A percentile compares a stretch with the other conserved stretches of the same genome.
Evolutionary conservation across 2,329 filamentous ascomycete genomes (phyloP).

Genomic region (Cladophialophora bantiana): DNA sequence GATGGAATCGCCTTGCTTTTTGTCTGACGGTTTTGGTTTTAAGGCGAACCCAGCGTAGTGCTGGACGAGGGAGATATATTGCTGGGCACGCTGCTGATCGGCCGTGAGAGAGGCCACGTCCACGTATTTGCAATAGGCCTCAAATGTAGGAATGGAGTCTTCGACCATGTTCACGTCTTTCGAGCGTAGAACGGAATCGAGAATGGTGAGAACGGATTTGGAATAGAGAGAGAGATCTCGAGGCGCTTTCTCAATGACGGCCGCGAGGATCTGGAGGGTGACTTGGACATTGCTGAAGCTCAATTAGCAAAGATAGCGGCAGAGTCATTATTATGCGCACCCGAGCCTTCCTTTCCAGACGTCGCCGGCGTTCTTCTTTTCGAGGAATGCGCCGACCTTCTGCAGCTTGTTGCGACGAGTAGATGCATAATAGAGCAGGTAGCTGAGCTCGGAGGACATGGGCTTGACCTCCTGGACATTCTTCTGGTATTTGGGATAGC

Average conservation of each 20-base stretch:
- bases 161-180: slow-evolving; percentile 92
- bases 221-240: slow-evolving; percentile 91
- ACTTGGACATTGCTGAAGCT: slow-evolving; percentile 82
- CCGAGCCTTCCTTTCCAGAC: slow-evolving; percentile 88
- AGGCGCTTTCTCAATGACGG: slow-evolving; percentile 90
- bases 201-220: slow-evolving; percentile 80
- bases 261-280: slow-evolving; percentile 88
- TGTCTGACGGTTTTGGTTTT: slow-evolving; percentile 56
- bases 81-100: slow-evolving; percentile 80
- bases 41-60: slow-evolving; percentile 82
- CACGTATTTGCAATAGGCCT: slow-evolving; percentile 86
- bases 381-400: slow-evolving; percentile 92
- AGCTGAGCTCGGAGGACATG: slow-evolving; percentile 95
- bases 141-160: slow-evolving; percentile 84
- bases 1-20: slow-evolving; percentile 54
- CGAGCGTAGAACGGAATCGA: slow-evolving; percentile 81
- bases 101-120: slow-evolving; percentile 84
- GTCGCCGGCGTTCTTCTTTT: slow-evolving; percentile 91
- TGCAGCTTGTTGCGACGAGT: slow-evolving; percentile 93
- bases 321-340: slow-evolving; percentile 57
- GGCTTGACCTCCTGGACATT: slow-evolving; percentile 91
- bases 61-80: slow-evolving; percentile 82
- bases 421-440: slow-evolving; percentile 94
- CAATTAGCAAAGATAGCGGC: slow-evolving; percentile 22
- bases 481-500: slow-evolving; percentile 92